phyloP scores from a whole-genome alignment of 139 green algal genomes.

The Picochlorum sp. region DNA sequence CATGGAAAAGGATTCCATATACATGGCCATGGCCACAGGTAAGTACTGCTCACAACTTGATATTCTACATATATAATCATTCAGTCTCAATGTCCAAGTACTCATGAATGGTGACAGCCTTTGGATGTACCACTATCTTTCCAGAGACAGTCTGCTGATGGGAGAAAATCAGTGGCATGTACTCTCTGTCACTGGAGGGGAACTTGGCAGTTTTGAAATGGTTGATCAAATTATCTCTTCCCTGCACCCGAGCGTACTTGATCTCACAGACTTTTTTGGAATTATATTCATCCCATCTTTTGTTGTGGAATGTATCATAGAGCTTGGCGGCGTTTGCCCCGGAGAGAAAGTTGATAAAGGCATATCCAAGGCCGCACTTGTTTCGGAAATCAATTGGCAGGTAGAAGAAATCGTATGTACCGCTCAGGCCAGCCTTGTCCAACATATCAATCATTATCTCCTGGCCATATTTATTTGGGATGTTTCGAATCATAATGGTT shows the following conservation, averaged over 20 bases:
- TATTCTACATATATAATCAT: too few species aligned
- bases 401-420: conserved; percentile 66
- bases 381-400: conserved; percentile 75
- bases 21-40: too few species aligned
- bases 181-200: conserved; percentile 35
- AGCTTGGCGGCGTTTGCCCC: conserved; percentile 16
- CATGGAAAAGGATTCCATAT: too few species aligned
- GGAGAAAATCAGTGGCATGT: conserved; percentile 31
- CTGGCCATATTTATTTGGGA: conserved; percentile 54
- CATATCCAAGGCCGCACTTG: conserved; percentile 65
- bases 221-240: conserved; percentile 27
- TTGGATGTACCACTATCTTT: neutral
- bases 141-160: neutral
- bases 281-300: conserved; percentile 64
- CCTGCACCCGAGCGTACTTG: conserved; percentile 37
- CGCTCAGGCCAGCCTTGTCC: conserved; percentile 23
- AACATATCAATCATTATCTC: conserved; percentile 35
- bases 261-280: conserved; percentile 51
- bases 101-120: conserved; percentile 17
- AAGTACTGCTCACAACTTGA: too few species aligned
- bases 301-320: conserved; percentile 51
- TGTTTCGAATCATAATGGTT: conserved; percentile 51
- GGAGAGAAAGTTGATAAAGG: conserved; percentile 61
- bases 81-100: conserved; percentile 9
- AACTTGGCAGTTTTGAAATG: conserved; percentile 41